Evolutionary conservation across 495 filamentous ascomycete genomes (phyloP).

Genomic region (Neurospora sp.): DNA sequence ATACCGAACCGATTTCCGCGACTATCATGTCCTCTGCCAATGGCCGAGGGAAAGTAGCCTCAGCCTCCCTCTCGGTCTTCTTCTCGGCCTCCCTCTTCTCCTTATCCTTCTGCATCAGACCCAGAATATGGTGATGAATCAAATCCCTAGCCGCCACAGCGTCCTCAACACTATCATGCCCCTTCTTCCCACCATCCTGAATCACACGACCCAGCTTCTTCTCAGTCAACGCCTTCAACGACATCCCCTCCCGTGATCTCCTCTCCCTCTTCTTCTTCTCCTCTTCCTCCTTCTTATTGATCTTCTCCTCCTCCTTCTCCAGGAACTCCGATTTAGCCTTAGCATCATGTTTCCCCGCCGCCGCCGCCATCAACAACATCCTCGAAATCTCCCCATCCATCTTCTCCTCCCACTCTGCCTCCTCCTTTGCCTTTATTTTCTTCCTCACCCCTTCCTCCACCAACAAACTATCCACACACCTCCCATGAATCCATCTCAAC

Average conservation of each 20-base stretch:
- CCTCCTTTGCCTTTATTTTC: not conserved
- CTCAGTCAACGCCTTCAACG: conserved; percentile 21
- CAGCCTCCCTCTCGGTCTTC: not conserved
- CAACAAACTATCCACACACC: conserved; percentile 1
- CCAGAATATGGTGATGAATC: conserved; percentile 2
- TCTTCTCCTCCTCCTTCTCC: not conserved
- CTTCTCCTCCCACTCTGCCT: not conserved
- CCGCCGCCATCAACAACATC: not conserved
- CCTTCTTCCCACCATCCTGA: conserved; percentile 11
- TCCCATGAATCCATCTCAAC: conserved; percentile 12
- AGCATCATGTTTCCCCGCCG: too few relatives aligned
- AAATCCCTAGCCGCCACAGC: conserved; percentile 32
- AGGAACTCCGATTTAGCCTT: too few relatives aligned
- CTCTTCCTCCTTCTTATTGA: not conserved
- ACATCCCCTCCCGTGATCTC: conserved; percentile 3
- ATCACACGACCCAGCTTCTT: conserved; percentile 23
- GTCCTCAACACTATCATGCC: conserved; percentile 35
- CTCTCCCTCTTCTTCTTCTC: conserved; percentile 1
- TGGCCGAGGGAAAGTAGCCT: not conserved
- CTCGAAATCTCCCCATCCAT: not conserved
- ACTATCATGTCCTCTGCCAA: not conserved
- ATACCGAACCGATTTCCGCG: not conserved
- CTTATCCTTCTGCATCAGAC: not conserved
- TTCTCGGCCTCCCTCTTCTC: not conserved
- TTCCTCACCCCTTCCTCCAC: conserved; percentile 1